Conservation (phyloP, 768 basidiomycete species). For the Crassisporium funariophilum region DNA sequence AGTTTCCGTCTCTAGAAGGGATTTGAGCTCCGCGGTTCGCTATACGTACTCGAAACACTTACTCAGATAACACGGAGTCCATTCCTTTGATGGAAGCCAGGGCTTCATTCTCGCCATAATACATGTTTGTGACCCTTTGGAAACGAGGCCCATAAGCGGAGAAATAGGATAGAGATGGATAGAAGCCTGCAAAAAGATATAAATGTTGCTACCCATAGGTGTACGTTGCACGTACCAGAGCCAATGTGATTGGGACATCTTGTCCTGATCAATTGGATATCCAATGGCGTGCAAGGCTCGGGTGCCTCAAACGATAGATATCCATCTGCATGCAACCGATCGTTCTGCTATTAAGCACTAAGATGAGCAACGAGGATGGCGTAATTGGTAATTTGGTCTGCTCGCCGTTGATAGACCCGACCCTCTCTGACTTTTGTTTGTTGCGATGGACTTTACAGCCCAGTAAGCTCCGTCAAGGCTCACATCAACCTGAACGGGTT, state of each 20-base stretch:
- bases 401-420: too few species aligned
- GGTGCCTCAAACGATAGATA: slow-evolving; percentile 18
- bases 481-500: slow-evolving; percentile 20
- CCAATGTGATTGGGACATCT: slow-evolving; percentile 12
- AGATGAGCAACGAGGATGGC: neutral
- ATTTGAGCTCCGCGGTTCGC: too few species aligned
- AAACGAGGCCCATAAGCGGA: slow-evolving; percentile 34
- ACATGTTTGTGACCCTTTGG: slow-evolving; percentile 26
- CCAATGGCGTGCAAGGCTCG: slow-evolving; percentile 2
- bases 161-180: slow-evolving; percentile 28
- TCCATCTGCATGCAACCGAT: slow-evolving; percentile 24
- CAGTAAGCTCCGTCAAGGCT: slow-evolving; percentile 21
- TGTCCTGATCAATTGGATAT: slow-evolving; percentile 14
- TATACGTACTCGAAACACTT: slow-evolving; percentile 21
- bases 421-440: slow-evolving; percentile 9
- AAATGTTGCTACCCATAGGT: neutral
- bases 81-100: slow-evolving; percentile 26
- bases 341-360: slow-evolving; percentile 1
- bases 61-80: slow-evolving; percentile 25
- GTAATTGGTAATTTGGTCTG: neutral
- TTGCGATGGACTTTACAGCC: slow-evolving; percentile 25
- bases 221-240: slow-evolving; percentile 2
- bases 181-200: slow-evolving; percentile 22
- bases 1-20: slow-evolving; percentile 28
- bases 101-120: slow-evolving; percentile 24